Conservation (phyloP, 805 yeast genomes). For the Yarrowia osloensis region DNA sequence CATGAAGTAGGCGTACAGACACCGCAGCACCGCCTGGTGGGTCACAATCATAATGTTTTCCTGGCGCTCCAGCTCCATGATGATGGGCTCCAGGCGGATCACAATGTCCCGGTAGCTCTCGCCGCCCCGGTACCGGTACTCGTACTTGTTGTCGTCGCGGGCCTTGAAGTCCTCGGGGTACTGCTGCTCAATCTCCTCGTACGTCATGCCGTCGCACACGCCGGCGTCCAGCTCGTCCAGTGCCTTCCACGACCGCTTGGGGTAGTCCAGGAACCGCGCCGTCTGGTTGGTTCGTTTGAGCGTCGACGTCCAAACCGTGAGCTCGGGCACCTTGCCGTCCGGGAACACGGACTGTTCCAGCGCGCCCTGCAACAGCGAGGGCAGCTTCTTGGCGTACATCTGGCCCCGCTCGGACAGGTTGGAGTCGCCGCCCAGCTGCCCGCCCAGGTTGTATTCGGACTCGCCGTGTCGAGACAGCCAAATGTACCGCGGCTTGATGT, state of each 20-base stretch:
- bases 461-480: conserved; percentile 98
- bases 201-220: conserved; percentile 95
- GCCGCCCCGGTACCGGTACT: conserved; percentile 94
- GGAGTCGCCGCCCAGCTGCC: conserved; percentile 96
- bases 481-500: conserved; percentile 85
- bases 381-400: conserved; percentile 78
- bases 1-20: conserved; percentile 97
- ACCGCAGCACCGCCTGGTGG: conserved; percentile 95
- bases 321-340: conserved; percentile 49
- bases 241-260: conserved; percentile 92
- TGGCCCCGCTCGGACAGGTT: conserved; percentile 80
- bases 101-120: conserved; percentile 96
- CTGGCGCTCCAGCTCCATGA: conserved; percentile 97
- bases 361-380: conserved; percentile 68
- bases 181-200: conserved; percentile 80
- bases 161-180: conserved; percentile 96
- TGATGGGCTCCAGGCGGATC: conserved; percentile 91
- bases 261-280: conserved; percentile 76
- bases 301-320: conserved; percentile 96
- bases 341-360: conserved; percentile 38
- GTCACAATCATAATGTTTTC: conserved; percentile 94
- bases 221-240: conserved; percentile 97
- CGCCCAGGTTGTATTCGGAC: conserved; percentile 85
- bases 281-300: conserved; percentile 90
- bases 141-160: conserved; percentile 93